These are phyloP conservation scores for Aureobasidium sp. DNA, from an alignment of 2,329 filamentous ascomycete species.

Conservation along the genomic window DNA sequence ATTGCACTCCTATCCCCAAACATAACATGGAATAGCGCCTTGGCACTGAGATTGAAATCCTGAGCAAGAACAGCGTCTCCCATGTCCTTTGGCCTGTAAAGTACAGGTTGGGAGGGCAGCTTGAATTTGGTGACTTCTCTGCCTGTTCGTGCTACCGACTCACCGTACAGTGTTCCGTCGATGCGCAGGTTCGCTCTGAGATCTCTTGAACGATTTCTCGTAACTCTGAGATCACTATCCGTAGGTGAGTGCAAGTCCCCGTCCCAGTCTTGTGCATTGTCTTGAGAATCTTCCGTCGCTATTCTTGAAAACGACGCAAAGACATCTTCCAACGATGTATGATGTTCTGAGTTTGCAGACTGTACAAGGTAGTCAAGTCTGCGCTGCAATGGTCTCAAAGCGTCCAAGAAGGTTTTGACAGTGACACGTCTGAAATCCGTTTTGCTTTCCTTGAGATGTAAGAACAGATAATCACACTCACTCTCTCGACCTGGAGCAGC, in stretches of 20 bases:
- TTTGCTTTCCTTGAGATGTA: conserved; percentile 61
- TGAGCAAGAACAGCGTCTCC: conserved; percentile 66
- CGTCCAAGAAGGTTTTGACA: conserved; percentile 88
- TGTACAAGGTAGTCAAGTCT: conserved; percentile 80
- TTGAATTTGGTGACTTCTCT: conserved; percentile 63
- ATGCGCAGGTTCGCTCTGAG: conserved; percentile 52
- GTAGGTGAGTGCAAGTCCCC: conserved; percentile 46
- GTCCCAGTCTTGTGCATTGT: conserved; percentile 84
- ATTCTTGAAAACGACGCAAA: conserved; percentile 66
- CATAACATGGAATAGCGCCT: conserved; percentile 89
- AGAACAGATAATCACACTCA: conserved; percentile 85
- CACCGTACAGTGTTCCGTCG: conserved; percentile 51
- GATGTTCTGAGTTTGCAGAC: conserved; percentile 65
- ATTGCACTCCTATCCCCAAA: conserved; percentile 95
- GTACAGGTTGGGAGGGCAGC: conserved; percentile 69
- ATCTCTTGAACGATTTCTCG: conserved; percentile 37
- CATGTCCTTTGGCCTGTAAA: conserved; percentile 79
- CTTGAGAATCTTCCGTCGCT: conserved; percentile 52
- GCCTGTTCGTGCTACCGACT: conserved; percentile 31
- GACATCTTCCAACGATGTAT: conserved; percentile 59
- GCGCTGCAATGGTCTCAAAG: conserved; percentile 70
- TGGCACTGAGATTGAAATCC: conserved; percentile 83
- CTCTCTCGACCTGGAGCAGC: conserved; percentile 64
- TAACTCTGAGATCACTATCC: conserved; percentile 29
- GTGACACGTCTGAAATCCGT: conserved; percentile 65